Evolutionary conservation across 148 eudicot genomes (phyloP), one percentile per base, ranked within the genome.

Genomic region (Amaranthus palmeri): DNA sequence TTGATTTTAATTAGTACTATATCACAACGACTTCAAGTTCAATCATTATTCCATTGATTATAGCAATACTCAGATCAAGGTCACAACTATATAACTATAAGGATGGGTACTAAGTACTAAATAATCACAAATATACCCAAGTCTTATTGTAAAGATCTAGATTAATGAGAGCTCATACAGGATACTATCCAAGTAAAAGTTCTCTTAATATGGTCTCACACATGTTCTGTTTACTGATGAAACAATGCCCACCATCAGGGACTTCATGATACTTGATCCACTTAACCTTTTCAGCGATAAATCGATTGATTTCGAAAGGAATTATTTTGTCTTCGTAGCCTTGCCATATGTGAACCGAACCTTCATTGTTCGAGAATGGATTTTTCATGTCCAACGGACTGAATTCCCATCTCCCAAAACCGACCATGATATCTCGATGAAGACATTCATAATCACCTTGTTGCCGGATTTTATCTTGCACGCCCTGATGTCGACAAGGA

Each of bases 341-440:
- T 76, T 87, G 96, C 96, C 98, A 93, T n/a, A 93, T 62, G 74
- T 88, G 93, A 81, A 85, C 87, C 0, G 87, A 82, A 41, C 95
- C 86, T 50, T 88, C 85, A 5, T 79, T 81, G 68, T 80, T 51
- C 40, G 89, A 87, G 70, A 86, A 88, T 54, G 98, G 96, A 75
- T 88, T 83, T 9, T 51, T 69, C 2, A 93, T 40, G 70, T 86
- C 89, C 75, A 78, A 60, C 5, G 87, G 89, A 67, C 81, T 86
- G 53, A 93, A 88, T 68, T 83, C 93, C 98, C 98, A 93, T 41
- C 72, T 82, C 15, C 88, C 85, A 68, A 63, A 86, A 18, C 86
- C 88, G 11, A 69, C 79, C 72, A 88, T 68, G n/a, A 93, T 54
- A 82, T 93, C 96, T 45, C 92, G 86, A 67, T 77, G 83, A 18